Conservation (phyloP, 345 rosid genomes). For the Bruguiera gymnorhiza region DNA sequence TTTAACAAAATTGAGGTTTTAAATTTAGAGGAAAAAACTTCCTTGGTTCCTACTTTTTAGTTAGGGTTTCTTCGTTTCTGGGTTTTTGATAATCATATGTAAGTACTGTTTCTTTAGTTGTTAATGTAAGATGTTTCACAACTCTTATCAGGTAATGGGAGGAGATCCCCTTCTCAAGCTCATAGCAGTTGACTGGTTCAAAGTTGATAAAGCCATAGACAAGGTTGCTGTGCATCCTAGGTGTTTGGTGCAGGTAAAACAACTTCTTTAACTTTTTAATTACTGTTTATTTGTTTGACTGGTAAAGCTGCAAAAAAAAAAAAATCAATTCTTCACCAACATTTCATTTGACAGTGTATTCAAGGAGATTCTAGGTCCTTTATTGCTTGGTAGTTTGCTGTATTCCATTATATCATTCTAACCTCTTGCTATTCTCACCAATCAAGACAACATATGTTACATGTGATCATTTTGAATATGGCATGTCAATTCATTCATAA, state of each 20-base stretch:
- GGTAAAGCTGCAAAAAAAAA: too few relatives aligned
- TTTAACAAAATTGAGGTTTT: not conserved
- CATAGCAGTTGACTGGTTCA: constrained; percentile 88
- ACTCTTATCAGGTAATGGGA: constrained; percentile 67
- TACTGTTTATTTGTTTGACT: not conserved
- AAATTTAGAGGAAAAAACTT: not conserved
- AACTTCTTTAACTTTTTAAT: constrained; percentile 5
- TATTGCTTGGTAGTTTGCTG: too few relatives aligned
- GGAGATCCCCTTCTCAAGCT: constrained; percentile 90
- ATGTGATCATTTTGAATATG: too few relatives aligned
- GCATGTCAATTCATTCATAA: too few relatives aligned
- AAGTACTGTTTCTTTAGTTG: not conserved
- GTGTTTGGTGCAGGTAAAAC: constrained; percentile 78
- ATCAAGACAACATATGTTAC: too few relatives aligned
- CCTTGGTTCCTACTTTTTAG: not conserved
- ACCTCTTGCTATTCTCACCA: too few relatives aligned
- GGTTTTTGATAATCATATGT: not conserved
- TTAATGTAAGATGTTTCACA: not conserved
- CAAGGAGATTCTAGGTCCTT: too few relatives aligned
- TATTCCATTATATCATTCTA: too few relatives aligned
- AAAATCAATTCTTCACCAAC: too few relatives aligned
- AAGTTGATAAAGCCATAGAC: constrained; percentile 63
- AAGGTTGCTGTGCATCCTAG: constrained; percentile 73
- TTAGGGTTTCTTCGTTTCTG: not conserved
- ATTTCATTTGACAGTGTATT: too few relatives aligned